phyloP scores from a whole-genome alignment of 1,139 yeast genomes.

The Suhomyces taliae region DNA sequence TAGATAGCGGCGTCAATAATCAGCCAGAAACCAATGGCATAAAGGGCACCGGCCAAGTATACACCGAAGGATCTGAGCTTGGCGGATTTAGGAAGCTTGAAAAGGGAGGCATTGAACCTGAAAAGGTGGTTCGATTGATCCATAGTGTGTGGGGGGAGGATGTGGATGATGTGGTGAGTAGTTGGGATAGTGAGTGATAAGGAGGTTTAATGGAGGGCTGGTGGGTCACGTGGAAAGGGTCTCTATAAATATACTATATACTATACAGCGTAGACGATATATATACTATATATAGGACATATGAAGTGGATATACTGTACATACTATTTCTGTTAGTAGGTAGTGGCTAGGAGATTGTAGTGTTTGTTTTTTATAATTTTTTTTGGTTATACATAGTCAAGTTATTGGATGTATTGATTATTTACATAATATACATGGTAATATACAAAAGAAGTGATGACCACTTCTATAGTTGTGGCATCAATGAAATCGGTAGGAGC shows the following conservation, averaged over 20 bases:
- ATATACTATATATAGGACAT: no score
- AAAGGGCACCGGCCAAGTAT: constrained; percentile 71
- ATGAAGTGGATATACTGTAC: no score
- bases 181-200: neutral
- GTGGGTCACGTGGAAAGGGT: neutral
- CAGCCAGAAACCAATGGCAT: constrained; percentile 87
- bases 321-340: no score
- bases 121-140: constrained; percentile 42
- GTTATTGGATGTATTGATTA: no score
- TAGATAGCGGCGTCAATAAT: constrained; percentile 86
- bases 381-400: no score
- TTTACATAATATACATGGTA: no score
- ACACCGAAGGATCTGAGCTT: constrained; percentile 75
- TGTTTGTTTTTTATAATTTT: no score
- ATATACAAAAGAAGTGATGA: no score
- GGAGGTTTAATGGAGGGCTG: neutral
- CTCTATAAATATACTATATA: neutral
- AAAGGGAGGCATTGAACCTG: constrained; percentile 49
- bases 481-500: no score
- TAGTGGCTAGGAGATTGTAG: no score
- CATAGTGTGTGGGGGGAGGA: constrained; percentile 20
- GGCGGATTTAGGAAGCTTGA: constrained; percentile 66
- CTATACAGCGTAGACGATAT: no score
- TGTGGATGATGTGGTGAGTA: neutral
- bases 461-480: no score